Conservation (phyloP, 768 basidiomycete species). For the Omphalotus guepiniiformis region DNA sequence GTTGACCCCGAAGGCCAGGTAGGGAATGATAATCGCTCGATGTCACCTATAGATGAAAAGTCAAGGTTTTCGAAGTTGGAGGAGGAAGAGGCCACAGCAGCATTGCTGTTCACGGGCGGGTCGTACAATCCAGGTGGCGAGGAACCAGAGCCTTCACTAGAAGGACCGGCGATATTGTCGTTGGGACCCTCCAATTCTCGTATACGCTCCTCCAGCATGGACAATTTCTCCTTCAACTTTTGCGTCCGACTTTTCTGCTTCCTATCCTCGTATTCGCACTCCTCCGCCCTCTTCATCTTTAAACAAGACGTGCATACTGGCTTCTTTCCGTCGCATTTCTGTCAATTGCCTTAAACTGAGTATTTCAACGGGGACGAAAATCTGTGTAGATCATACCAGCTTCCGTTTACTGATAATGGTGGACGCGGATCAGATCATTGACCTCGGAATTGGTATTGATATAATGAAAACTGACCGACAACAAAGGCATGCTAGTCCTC, state of each 20-base stretch:
- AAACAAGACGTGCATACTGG: constrained; percentile 54
- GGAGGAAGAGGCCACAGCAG: too few species aligned
- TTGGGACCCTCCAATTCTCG: constrained; percentile 46
- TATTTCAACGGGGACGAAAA: neutral
- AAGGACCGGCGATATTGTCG: constrained; percentile 20
- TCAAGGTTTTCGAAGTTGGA: too few species aligned
- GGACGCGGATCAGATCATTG: neutral
- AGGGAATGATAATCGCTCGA: neutral
- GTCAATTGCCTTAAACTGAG: neutral
- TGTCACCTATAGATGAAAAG: neutral
- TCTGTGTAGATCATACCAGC: constrained; percentile 21
- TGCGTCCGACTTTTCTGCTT: constrained; percentile 57
- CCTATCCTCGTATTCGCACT: constrained; percentile 60
- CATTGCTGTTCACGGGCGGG: too few species aligned
- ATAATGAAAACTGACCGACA: constrained; percentile 21
- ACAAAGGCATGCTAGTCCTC: constrained; percentile 35
- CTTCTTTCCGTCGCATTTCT: constrained; percentile 61
- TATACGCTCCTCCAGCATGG: constrained; percentile 46
- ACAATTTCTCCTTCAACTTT: constrained; percentile 52
- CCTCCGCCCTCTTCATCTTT: constrained; percentile 46
- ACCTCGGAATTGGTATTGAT: neutral
- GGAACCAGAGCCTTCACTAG: constrained; percentile 6
- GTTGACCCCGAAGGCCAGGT: neutral
- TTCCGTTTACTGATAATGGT: constrained; percentile 27
- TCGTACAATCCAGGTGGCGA: neutral